Evolutionary conservation across 2,329 filamentous ascomycete genomes (phyloP).

Genomic region (Aspergillus novoparasiticus): DNA sequence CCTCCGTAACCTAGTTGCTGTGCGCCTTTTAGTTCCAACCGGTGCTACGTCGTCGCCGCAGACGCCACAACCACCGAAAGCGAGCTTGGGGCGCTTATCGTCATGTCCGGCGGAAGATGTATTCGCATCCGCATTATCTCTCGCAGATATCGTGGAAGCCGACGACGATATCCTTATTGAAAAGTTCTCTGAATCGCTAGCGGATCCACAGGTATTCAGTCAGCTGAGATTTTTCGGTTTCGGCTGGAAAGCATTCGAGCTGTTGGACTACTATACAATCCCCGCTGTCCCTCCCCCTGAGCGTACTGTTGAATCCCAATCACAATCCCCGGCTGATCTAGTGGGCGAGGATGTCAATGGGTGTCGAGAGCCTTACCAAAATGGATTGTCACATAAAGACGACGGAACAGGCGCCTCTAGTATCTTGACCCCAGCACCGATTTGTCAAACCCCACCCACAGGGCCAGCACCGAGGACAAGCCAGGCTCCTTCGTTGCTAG

Average conservation of each 20-base stretch:
- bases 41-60: constrained; percentile 15
- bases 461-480: neutral
- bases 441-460: neutral
- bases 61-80: neutral
- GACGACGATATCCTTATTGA: constrained; percentile 39
- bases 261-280: constrained; percentile 40
- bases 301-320: constrained; percentile 16
- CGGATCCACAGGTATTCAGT: constrained; percentile 34
- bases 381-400: neutral
- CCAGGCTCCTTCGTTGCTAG: constrained; percentile 16
- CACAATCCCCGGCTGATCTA: constrained; percentile 16
- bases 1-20: constrained; percentile 41
- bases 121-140: constrained; percentile 22
- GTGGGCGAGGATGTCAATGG: constrained; percentile 12
- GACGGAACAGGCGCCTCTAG: neutral
- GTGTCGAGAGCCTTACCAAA: neutral
- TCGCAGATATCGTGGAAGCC: constrained; percentile 40
- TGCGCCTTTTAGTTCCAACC: constrained; percentile 45
- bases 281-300: constrained; percentile 18
- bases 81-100: constrained; percentile 1
- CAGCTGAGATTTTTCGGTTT: constrained; percentile 40
- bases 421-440: constrained; percentile 4
- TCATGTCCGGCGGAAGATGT: neutral
- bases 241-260: constrained; percentile 43
- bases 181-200: constrained; percentile 34